Base-by-base conservation (phyloP, 2,329 filamentous ascomycete genomes). In the Alternaria viburni region DNA sequence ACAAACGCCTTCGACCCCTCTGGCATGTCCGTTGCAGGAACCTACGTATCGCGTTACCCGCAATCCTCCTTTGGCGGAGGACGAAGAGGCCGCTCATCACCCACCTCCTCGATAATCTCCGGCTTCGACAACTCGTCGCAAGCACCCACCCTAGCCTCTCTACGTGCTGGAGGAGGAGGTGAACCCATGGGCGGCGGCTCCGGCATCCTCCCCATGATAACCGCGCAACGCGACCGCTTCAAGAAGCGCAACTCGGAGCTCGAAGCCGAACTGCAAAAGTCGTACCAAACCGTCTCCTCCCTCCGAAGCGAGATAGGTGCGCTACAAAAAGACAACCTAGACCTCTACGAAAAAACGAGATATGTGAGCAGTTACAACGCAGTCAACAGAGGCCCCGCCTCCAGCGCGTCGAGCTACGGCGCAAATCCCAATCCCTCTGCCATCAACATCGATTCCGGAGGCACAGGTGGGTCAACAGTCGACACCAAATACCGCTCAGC, bases 51-150 rank as follows among this genome's bases (percentile, higher is more conserved):
- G 21, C 88, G 91, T 52, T 92, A 93, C 74, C 90, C 91, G 3
- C 89, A 88, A 69, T 89, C 91, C 12, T 82, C 83, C 4, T 85
- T 83, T 62, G 73, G 67, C 4, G 76, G 77, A 15, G 86, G 74
- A 7, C 82, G 88, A 17, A 87, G 91, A 52, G 88, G 89, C 72
- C 88, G 91, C 28, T 88, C 91, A 15, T 98, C 96, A 3, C 96
- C 96, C 0, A 98, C 96, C 1, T 98, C 95, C 5, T 98, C 95
- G 19, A 98, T 99, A 73, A 98, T 99, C 73, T 97, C 94, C 64
- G 96, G 96, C n/a, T 93, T 97, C 76, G 92, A 97, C 62, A 73
- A 75, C 54, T 62, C 70, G 8, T 71, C 73, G 5, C 72, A 73
- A 52, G 73, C 61, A 64, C 58, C 66, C 17, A 84, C 83, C 13